A percentile compares a stretch with the other conserved stretches of the same genome.
Evolutionary conservation across 306 rosid species (phyloP).

Genomic region (Leucaena leucocephala): DNA sequence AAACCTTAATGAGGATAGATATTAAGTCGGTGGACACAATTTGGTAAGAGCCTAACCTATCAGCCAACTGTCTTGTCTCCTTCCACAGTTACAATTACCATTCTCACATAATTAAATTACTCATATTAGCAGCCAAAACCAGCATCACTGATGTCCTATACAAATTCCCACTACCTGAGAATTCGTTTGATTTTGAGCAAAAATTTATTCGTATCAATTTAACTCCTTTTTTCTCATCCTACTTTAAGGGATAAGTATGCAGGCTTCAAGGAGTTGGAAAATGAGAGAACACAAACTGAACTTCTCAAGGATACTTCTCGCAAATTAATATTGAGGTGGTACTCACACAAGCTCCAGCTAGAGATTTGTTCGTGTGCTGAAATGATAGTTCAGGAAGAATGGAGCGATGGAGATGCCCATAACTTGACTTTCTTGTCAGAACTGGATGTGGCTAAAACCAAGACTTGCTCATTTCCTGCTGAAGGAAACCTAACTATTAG

Average conservation of each 20-base stretch:
- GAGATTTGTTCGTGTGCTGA: constrained; percentile 16
- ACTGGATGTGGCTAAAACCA: constrained; percentile 82
- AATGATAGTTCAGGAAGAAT: constrained; percentile 41
- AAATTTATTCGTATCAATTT: not conserved
- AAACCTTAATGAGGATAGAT: not conserved
- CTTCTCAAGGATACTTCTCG: constrained; percentile 31
- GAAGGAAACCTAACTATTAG: not conserved
- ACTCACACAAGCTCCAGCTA: constrained; percentile 21
- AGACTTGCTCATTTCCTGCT: constrained; percentile 60
- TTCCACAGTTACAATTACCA: constrained; percentile 19
- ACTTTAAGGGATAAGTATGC: constrained; percentile 29
- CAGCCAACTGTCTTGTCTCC: constrained; percentile 25
- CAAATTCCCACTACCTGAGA: constrained; percentile 36
- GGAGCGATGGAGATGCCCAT: constrained; percentile 77
- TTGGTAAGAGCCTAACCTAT: not conserved
- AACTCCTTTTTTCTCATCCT: constrained; percentile 33
- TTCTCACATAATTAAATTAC: constrained; percentile 29
- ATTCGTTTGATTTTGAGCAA: constrained; percentile 33
- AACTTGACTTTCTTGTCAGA: constrained; percentile 93
- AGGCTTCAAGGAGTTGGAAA: constrained; percentile 25
- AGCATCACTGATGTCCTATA: constrained; percentile 29
- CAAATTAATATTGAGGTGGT: constrained; percentile 17
- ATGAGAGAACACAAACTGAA: constrained; percentile 32
- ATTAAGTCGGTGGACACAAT: not conserved
- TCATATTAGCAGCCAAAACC: constrained; percentile 37